Base-by-base conservation (phyloP, 306 rosid genomes). In the Pyrus betulifolia region DNA sequence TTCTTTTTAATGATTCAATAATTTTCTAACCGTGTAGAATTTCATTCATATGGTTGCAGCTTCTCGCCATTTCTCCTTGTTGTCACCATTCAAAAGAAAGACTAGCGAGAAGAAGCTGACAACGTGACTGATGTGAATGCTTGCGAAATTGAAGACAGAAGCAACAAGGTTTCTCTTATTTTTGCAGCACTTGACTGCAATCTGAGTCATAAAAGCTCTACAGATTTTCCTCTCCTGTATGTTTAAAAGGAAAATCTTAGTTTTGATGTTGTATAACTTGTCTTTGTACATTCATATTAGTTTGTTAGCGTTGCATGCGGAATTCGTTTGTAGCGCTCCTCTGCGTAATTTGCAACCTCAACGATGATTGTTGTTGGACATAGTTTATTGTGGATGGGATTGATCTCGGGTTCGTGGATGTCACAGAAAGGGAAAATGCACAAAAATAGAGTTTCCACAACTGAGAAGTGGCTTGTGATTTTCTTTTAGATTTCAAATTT, bases 81-180 rank as follows among this genome's bases (percentile, higher is more conserved):
- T 96, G 73, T 91, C 98, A 6, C 98, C 99, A n/a, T 96, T 96
- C 84, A 86, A 97, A 70, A 88, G 91, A 87, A 91, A 96, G 89
- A 88, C 44, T 8, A 87, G 89, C 75, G 99, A 95, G 67, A 93
- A 90, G 85, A 92, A 90, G 84, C 65, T 75, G 76, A 58, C 78
- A 76, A 78, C 84, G 30, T 88, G 85, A 90, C 57, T n/a, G 67
- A 79, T 71, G 44, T 35, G 76, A 81, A 67, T 62, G 52, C 49
- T 71, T 62, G 30, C 49, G 61, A 71, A 66, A 54, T 38, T 46
- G 22, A 35, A 35, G 40, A 35, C 40, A 55, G 44, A 64, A 31
- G 58, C 45, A 71, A 60, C 52, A 59, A 57, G 78, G 67, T 45
- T 31, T 46, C 78, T 49, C 60, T 33, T 78, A 76, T 45, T 79